Conservation (phyloP, 2,329 filamentous ascomycete genomes). For the Clonostachys rosea region DNA sequence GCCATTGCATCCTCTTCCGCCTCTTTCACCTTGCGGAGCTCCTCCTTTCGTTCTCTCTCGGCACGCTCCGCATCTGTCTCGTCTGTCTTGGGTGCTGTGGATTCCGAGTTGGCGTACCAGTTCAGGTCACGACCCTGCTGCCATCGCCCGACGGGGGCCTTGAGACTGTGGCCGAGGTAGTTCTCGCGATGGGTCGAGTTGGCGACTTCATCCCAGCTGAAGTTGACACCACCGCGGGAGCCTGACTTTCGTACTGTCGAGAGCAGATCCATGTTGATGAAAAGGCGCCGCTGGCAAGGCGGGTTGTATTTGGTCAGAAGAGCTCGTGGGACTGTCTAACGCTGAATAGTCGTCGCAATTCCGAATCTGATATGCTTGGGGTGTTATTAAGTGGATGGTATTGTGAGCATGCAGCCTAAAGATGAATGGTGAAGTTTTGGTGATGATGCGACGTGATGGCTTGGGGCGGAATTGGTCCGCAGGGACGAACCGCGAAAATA, state of each 20-base stretch:
- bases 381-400: no score
- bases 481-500: no score
- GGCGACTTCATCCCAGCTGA: constrained; percentile 95
- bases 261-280: constrained; percentile 77
- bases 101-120: constrained; percentile 59
- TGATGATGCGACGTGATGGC: no score
- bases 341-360: no score
- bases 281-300: background rate
- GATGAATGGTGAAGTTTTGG: background rate
- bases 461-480: no score
- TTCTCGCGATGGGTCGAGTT: constrained; percentile 84
- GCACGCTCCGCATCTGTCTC: constrained; percentile 56
- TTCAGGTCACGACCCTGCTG: constrained; percentile 68
- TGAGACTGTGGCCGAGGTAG: constrained; percentile 83
- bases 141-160: constrained; percentile 90
- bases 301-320: no score
- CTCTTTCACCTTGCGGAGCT: constrained; percentile 79
- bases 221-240: constrained; percentile 89
- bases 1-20: constrained; percentile 91
- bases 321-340: no score
- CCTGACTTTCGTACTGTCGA: constrained; percentile 87
- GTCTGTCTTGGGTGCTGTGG: constrained; percentile 7
- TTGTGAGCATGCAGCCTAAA: no score
- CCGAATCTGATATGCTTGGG: no score
- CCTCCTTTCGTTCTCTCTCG: constrained; percentile 64